Percentiles rank a stretch among this genome's conserved stretches.
Conservation (phyloP, 2,329 filamentous ascomycete species). For the Hypoxylon sp. region DNA sequence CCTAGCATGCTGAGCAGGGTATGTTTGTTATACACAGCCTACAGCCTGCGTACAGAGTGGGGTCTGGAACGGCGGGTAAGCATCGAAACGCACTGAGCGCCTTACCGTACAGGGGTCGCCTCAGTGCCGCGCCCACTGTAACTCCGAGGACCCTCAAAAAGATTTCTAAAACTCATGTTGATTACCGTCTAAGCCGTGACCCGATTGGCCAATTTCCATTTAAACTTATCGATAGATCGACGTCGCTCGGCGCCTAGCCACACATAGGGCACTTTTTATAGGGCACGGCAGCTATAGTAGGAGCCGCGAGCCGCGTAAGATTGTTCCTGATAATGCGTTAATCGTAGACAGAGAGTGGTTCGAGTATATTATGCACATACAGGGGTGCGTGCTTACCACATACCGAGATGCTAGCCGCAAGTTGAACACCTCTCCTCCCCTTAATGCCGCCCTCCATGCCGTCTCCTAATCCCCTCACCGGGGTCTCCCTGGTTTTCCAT, state of each 20-base stretch:
- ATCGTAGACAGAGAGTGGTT: background rate
- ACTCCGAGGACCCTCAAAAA: constrained; percentile 2
- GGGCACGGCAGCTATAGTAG: too few relatives aligned
- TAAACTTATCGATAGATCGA: constrained; percentile 29
- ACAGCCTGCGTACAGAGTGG: background rate
- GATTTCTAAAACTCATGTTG: background rate
- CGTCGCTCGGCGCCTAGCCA: background rate
- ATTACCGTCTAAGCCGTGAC: background rate
- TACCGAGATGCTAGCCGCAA: constrained; percentile 21
- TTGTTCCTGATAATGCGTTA: background rate
- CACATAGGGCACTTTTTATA: too few relatives aligned
- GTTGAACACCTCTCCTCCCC: background rate
- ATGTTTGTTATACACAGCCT: too few relatives aligned
- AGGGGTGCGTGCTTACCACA: constrained; percentile 10
- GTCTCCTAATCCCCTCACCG: constrained; percentile 7
- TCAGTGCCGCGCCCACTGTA: constrained; percentile 1
- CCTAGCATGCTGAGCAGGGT: background rate
- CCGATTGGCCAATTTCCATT: constrained; percentile 21
- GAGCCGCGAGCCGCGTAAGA: background rate
- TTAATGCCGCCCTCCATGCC: constrained; percentile 5
- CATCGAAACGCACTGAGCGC: background rate
- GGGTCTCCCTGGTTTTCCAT: background rate
- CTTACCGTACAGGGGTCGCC: background rate
- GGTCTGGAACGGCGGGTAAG: background rate
- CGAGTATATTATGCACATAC: background rate